Base-by-base conservation (phyloP, 2,329 filamentous ascomycete species). In the Clonostachys rhizophaga region DNA sequence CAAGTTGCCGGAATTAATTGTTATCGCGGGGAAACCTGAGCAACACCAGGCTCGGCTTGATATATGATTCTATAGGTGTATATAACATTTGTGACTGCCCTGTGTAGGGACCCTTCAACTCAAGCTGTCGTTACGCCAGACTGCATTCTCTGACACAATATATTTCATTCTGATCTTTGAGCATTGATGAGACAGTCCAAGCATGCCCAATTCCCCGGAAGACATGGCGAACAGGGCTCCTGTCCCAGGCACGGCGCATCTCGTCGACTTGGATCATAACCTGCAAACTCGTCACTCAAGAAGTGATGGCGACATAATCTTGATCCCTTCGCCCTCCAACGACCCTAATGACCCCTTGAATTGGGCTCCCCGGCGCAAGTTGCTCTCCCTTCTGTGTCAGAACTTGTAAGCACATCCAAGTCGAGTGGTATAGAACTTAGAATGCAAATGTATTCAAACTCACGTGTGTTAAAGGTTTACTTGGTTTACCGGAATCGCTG, bases 341-440 rank as follows among this genome's bases (percentile, higher is more conserved):
- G 75, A 71, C 11, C 72, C 73, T 34, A 72, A 78, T 51, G 75
- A 79, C 54, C 75, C 75, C 17, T 62, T 79, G 49, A 75, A 76
- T 54, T 79, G 75, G 75, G 66, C 68, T 37, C 53, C 62, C 43
- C 53, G 61, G 45, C 69, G 74, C 54, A 75, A 76, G 56, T 24
- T 55, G 0, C 51, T 56, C 11, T 53, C 57, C 5, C 43, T 64
- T 17, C 40, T 57, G 13, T 65, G 60, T 17, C 54, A 58, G 6
- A 58, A 58, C 34, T 35, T 65, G 63, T 64, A 45, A 54, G 60
- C 50, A 17, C 43, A 17, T 17, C 10, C 5, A n/a, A 10, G 5
- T n/a, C 18, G 7, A 24, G 24, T 30, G 24, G 11, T 43, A 33
- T 30, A 13, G 16, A 11, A 13, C 20, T 33, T 1, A 10, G n/a